Evolutionary conservation across 441 rosid species (phyloP), one percentile per base, ranked within the genome.

Genomic region (Arabidopsis hybrid): DNA sequence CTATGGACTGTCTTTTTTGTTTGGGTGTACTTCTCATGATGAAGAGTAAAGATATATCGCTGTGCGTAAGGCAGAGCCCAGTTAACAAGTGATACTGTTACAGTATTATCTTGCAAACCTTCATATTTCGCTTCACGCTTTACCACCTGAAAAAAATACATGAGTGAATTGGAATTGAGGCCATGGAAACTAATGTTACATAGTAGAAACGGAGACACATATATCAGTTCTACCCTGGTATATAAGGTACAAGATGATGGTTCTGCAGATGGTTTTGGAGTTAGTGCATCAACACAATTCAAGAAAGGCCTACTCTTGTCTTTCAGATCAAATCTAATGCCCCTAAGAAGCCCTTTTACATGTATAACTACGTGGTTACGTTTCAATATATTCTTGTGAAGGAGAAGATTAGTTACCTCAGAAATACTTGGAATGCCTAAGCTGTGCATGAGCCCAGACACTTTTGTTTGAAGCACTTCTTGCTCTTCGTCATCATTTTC

Each of bases 61-160:
- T 92, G 99, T 50, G 97, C 95, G 85, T 87, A 92, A 72, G 99
- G 96, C 72, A 95, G 90, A 59, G 85, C 87, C 99, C 99, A 95
- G 78, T 91, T 83, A 72, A 92, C 77, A 73, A 95, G 78, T 68
- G 91, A 83, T 72, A 86, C 81, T 76, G 83, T 83, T 62, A 78
- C 76, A 69, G 82, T 78, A 71, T 80, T 73, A 75, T 88, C 95
- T 64, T 73, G 69, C 78, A 38, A 81, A 71, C 93, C 88, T 79
- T 82, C 61, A 71, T 75, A 86, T 71, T 77, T 85, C 14, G 97
- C 97, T 79, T 92, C 90, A 67, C 91, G 93, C 73, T 85, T 88
- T 72, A 89, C 89, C 45, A 89, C 87, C 99, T 95, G 87, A 73
- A 45, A 79, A 81, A 57, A 52, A 42, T n/a, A 67, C 8, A 69